Conservation (phyloP, 2,329 filamentous ascomycete species). For the Alternaria arbusti region DNA sequence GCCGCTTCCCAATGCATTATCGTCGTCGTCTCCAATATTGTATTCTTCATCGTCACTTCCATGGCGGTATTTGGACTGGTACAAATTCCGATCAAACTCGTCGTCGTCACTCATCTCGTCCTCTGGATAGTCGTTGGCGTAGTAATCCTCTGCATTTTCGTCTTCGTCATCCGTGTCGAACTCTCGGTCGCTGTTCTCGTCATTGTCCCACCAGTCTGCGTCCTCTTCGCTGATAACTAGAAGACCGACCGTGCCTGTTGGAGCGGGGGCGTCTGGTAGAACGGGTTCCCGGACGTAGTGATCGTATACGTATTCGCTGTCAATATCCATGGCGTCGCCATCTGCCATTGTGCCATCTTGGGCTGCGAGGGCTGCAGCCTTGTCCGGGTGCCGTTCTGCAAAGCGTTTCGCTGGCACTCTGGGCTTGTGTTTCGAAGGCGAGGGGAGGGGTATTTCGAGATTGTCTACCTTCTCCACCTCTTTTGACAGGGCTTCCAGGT, state of each 20-base stretch:
- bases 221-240: constrained; percentile 59
- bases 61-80: constrained; percentile 47
- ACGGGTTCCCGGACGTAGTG: constrained; percentile 62
- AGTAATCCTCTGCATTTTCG: constrained; percentile 76
- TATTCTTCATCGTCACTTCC: constrained; percentile 52
- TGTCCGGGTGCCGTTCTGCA: constrained; percentile 42
- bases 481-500: constrained; percentile 42
- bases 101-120: constrained; percentile 78
- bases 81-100: constrained; percentile 60
- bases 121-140: constrained; percentile 80
- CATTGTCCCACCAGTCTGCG: constrained; percentile 64
- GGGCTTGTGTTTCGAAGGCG: constrained; percentile 43
- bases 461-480: constrained; percentile 38
- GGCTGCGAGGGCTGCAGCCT: constrained; percentile 26
- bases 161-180: constrained; percentile 68
- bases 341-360: constrained; percentile 9
- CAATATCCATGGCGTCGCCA: constrained; percentile 45
- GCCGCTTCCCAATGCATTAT: constrained; percentile 25
- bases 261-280: constrained; percentile 43
- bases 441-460: constrained; percentile 10
- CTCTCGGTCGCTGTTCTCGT: constrained; percentile 59
- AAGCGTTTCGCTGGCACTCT: constrained; percentile 42
- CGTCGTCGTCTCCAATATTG: constrained; percentile 24
- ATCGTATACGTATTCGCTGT: constrained; percentile 66
- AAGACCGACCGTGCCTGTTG: constrained; percentile 48